These are phyloP conservation scores for Colletotrichum sojae DNA, from an alignment of 2,329 filamentous ascomycete species.

Conservation along the genomic window DNA sequence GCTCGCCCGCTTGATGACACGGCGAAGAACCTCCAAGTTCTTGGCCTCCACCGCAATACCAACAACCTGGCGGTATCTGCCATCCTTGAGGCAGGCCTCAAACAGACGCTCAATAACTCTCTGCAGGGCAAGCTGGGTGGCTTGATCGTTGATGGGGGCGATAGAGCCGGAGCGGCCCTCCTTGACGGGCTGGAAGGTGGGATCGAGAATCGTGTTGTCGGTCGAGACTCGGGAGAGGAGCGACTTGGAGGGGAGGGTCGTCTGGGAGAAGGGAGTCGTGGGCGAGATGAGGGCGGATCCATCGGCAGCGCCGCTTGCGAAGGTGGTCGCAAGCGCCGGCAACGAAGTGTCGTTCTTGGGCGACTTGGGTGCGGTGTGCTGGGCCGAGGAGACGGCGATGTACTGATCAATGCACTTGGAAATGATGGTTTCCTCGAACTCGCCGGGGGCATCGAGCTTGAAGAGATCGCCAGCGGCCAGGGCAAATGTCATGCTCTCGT, in stretches of 20 bases:
- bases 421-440: constrained; percentile 99
- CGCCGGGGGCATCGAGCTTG: constrained; percentile 89
- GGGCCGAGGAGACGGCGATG: constrained; percentile 78
- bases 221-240: constrained; percentile 87
- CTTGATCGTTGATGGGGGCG: constrained; percentile 76
- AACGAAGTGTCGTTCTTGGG: constrained; percentile 62
- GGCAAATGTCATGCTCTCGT: constrained; percentile 99
- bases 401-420: constrained; percentile 99
- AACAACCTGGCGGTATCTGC: constrained; percentile 94
- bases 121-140: constrained; percentile 85
- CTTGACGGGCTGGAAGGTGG: constrained; percentile 69
- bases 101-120: constrained; percentile 90
- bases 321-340: constrained; percentile 85
- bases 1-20: constrained; percentile 90
- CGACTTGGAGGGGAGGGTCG: constrained; percentile 92
- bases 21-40: constrained; percentile 87
- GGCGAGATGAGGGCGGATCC: constrained; percentile 83
- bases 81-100: constrained; percentile 87
- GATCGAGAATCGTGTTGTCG: constrained; percentile 74
- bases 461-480: constrained; percentile 95
- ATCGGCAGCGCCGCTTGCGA: constrained; percentile 76
- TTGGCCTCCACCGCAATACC: constrained; percentile 97
- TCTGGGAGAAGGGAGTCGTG: constrained; percentile 95
- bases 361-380: constrained; percentile 62
- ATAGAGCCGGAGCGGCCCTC: constrained; percentile 71